Base-by-base conservation (phyloP, 2,329 filamentous ascomycete species). In the Aspergillus udagawae region DNA sequence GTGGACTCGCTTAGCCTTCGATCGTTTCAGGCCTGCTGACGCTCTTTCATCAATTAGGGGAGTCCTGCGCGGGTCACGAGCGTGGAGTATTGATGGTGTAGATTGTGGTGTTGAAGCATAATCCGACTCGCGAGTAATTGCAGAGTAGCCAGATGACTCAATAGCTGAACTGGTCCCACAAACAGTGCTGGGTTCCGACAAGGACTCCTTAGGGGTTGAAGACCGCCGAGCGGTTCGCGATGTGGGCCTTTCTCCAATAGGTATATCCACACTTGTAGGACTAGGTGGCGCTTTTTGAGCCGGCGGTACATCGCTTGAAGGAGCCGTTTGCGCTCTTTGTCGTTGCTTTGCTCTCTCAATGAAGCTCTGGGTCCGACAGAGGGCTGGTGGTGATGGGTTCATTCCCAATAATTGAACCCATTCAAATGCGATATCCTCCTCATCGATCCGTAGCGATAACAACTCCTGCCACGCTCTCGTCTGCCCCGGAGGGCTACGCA, bases 371-470 rank as follows among this genome's bases (percentile, higher is more conserved):
- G 79, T 78, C 62, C 81, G 78, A 54, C 79, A 79, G 29, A 87
- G 78, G 42, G 78, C 77, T 44, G 86, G 86, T 23, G 86, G 86
- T 35, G 86, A 76, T 28, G 87, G 87, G 35, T 79, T 78, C 29
- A 83, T 74, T n/a, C 86, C 85, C n/a, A 97, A 77, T 74, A 97
- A 90, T 42, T 89, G 83, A 41, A 97, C 79, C 94, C 94, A 99
- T 73, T 97, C 94, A 17, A 84, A 77, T 5, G 88, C 86, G 58
- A 92, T 86, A 55, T 90, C 87, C 60, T 92, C 87, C 68, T 90
- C 85, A 53, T 92, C 88, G 2, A 89, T 85, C 9, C 81, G 83
- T 17, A 97, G 79, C n/a, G 85, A 87, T 57, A 97, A 79, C 6
- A 96, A 78, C 74, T 99, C 92, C 60, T 87, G 87, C 92, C 93